Base-by-base conservation (phyloP, 768 basidiomycete species). In the Amanita subjunquillea region DNA sequence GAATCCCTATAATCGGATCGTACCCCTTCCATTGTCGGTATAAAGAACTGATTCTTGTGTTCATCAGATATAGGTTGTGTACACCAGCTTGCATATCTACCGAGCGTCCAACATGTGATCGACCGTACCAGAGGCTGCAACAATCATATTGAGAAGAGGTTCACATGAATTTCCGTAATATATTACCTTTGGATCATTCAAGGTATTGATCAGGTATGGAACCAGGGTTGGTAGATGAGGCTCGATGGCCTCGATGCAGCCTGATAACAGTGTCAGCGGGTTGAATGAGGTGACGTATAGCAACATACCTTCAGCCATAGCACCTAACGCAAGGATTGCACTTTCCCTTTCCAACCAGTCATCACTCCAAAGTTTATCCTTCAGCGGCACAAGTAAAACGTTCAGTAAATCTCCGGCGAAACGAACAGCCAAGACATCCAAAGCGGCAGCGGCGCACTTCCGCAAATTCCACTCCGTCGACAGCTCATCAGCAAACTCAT, bases 101-200 rank as follows among this genome's bases (percentile, higher is more conserved):
- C 95, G n/a, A 99, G 76, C 0, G 95, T 97, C 96, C 96, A 99
- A 66, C 96, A 99, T 13, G 94, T 92, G 62, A 99, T 99, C 2
- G 96, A 97, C 53, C 96, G 85, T 7, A 99, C 91, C 38, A 98
- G 85, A 17, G 96, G 95, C 91, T 95, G 65, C 25, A 34, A 49
- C 37, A 54, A 23, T 55, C 52, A 57, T 32, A 54, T 40, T 39
- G 49, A 50, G 48, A 40, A 15, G 47, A 48, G 34, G 41, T 38
- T 41, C 53, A 50, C 43, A 44, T 53, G 37, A 52, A 13, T 12
- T 34, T n/a, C 48, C 57, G 55, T 36, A 41, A 49, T 6, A 12
- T 59, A 70, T 54, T 62, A 90, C 94, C 82, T 97, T 97, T 37
- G 89, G 77, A 68, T 99, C 93, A 54, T 85, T 87, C 51, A 99